Evolutionary conservation across 768 basidiomycete genomes (phyloP), one percentile per base, ranked within the genome.

Genomic region (Suillus alpinus): DNA sequence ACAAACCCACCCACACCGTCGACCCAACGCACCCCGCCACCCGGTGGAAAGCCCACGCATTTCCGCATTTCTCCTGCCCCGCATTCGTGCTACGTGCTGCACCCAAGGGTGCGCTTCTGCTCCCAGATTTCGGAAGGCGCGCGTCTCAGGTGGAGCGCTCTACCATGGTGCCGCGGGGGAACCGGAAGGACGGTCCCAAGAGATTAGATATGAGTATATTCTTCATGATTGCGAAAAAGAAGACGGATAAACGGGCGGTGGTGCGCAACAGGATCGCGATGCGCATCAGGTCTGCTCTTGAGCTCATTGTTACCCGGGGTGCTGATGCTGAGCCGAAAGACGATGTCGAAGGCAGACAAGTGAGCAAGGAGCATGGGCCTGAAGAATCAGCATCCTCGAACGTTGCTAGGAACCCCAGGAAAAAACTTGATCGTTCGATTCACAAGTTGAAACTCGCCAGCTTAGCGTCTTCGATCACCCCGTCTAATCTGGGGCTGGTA

Each of bases 181-280:
- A 53, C 9, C 20, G 52, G 26, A 59, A 59, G 29, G 6, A 31
- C 14, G 2, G 52, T 36, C 26, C 6, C 2, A 55, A 36, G 53
- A 55, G 26, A 26, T 9, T 40, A 37, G 37, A 55, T 39, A 39
- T 60, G 37, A 60, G 55, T n/a, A 36, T 60, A 8, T 31, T 59
- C 4, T 60, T 58, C 32, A 44, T 60, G 56, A 58, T 60, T 18
- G 32, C 59, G 10, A 60, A 49, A 49, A 58, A 60, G 59, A 59
- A 56, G 2, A 60, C 55, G 29, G 36, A 55, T 3, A 60, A 60
- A 32, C 37, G 56, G 20, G 59, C 59, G 8, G 59, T 60, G 26
- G 56, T 60, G 37, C 59, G 59, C 16, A 57, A 60, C 20, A 58
- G 40, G 23, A 39, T 60, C 26, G 40, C 55, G 8, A 60, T 57